These are phyloP conservation scores for Pythium angustatum DNA, from an alignment of 352 stramenopile species.

Conservation along the genomic window DNA sequence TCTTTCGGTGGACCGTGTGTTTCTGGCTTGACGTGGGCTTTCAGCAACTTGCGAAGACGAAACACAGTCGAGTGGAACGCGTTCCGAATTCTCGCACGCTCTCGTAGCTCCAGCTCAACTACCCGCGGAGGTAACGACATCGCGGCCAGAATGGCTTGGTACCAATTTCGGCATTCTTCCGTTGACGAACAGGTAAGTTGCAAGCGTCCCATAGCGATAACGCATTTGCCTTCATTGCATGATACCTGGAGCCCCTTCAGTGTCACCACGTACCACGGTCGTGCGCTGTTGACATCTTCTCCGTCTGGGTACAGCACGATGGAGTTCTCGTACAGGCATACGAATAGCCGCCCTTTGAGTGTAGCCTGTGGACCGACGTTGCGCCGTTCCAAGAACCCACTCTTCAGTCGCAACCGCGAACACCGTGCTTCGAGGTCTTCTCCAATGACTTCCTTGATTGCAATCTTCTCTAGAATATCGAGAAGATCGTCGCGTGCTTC, in stretches of 20 bases:
- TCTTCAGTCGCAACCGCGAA: slow-evolving; percentile 75
- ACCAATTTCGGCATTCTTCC: slow-evolving; percentile 66
- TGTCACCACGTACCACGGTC: slow-evolving; percentile 80
- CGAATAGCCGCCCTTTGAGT: slow-evolving; percentile 70
- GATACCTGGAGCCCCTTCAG: slow-evolving; percentile 66
- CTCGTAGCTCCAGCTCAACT: slow-evolving; percentile 76
- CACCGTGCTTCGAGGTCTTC: slow-evolving; percentile 71
- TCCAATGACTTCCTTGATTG: slow-evolving; percentile 58
- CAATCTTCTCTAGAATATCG: slow-evolving; percentile 70
- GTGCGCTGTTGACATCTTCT: slow-evolving; percentile 43
- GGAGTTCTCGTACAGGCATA: slow-evolving; percentile 78
- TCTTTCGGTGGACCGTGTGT: slow-evolving; percentile 66
- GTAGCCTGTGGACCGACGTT: slow-evolving; percentile 79
- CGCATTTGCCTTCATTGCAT: slow-evolving; percentile 64
- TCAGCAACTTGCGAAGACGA: slow-evolving; percentile 71
- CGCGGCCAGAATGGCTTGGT: slow-evolving; percentile 65
- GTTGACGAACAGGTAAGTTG: slow-evolving; percentile 54
- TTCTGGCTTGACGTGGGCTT: slow-evolving; percentile 79
- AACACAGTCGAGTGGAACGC: slow-evolving; percentile 66
- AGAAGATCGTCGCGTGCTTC: slow-evolving; percentile 75
- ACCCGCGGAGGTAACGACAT: slow-evolving; percentile 65
- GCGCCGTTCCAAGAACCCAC: slow-evolving; percentile 63
- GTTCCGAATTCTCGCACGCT: slow-evolving; percentile 70
- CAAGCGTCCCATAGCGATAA: slow-evolving; percentile 63
- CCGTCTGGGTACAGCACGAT: slow-evolving; percentile 80